Evolutionary conservation across 164 flowering plant species (phyloP).

Genomic region (Malania oleifera): DNA sequence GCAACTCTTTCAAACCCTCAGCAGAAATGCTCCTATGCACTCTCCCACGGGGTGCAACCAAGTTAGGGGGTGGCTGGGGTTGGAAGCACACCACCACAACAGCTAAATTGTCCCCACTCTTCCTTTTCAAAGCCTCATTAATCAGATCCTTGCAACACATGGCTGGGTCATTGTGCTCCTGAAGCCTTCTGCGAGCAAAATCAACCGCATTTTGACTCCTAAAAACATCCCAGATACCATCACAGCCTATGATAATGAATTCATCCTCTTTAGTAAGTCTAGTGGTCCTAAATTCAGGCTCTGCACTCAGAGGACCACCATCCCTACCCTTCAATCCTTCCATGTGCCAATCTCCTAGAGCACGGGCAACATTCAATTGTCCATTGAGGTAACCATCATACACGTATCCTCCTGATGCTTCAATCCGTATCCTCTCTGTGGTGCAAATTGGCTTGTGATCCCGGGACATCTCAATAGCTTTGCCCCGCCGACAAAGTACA

Average conservation of each 20-base stretch:
- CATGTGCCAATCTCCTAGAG: conserved; percentile 98
- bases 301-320: conserved; percentile 88
- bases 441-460: conserved; percentile 83
- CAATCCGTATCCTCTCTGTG: conserved; percentile 67
- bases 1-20: conserved; percentile 84
- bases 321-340: conserved; percentile 63
- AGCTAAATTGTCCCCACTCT: conserved; percentile 74
- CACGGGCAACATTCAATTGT: conserved; percentile 88
- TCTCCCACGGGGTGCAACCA: conserved; percentile 61
- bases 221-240: conserved; percentile 98
- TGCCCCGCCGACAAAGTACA: conserved; percentile 84
- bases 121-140: conserved; percentile 81
- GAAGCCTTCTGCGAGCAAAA: conserved; percentile 81
- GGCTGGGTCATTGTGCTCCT: conserved; percentile 80
- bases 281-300: conserved; percentile 71
- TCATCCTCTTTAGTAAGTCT: conserved; percentile 78
- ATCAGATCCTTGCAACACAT: conserved; percentile 73
- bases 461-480: conserved; percentile 91
- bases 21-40: conserved; percentile 91
- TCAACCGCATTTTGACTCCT: conserved; percentile 93
- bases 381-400: conserved; percentile 88
- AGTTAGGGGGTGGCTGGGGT: conserved; percentile 66
- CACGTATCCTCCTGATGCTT: conserved; percentile 79
- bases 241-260: conserved; percentile 88
- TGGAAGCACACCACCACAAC: conserved; percentile 86